Evolutionary conservation across 257 asterid species (phyloP).

Genomic region (Leptodermis oblonga): DNA sequence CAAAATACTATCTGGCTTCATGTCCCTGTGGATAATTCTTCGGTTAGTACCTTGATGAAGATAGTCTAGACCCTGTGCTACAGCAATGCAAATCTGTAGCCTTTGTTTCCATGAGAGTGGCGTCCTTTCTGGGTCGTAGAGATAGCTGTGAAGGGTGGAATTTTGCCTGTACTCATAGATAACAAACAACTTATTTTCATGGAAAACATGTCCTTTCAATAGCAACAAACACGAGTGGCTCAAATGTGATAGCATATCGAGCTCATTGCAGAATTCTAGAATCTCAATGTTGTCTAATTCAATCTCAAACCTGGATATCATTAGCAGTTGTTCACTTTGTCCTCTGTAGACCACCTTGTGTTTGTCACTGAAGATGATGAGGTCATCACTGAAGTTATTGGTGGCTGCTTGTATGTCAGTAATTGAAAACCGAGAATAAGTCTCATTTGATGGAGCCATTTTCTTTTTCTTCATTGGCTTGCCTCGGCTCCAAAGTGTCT

Average conservation of each 20-base stretch:
- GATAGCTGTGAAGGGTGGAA: neutral
- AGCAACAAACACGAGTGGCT: neutral
- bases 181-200: neutral
- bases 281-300: neutral
- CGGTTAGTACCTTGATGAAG: neutral
- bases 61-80: constrained; percentile 9
- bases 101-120: constrained; percentile 4
- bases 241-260: neutral
- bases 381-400: neutral
- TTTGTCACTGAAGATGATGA: neutral
- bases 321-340: neutral
- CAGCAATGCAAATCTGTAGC: constrained; percentile 12
- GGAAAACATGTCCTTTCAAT: constrained; percentile 2
- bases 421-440: neutral
- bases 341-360: neutral
- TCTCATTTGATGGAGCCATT: neutral
- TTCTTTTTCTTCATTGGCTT: neutral
- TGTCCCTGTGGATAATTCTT: neutral
- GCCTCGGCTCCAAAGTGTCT: constrained; percentile 4
- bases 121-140: neutral
- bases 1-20: constrained; percentile 1
- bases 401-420: constrained; percentile 5
- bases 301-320: neutral
- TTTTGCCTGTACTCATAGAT: neutral
- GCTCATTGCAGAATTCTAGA: neutral